These are phyloP conservation scores for Exobasidium rhododendri DNA, from an alignment of 1,284 basidiomycete genomes.

Conservation along the genomic window DNA sequence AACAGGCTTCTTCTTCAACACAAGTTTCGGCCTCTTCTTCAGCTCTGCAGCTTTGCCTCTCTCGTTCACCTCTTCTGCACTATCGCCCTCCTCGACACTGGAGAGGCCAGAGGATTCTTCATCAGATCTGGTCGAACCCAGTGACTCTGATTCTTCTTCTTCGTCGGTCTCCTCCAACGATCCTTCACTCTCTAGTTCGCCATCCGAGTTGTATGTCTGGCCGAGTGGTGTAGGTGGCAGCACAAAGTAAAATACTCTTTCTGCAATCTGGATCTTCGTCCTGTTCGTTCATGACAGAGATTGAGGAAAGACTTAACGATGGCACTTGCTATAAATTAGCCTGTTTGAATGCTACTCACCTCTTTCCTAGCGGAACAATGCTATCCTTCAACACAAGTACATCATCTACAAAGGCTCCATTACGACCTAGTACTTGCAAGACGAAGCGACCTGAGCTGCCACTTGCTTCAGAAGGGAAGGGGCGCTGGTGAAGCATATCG, in stretches of 20 bases:
- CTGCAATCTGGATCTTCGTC: constrained; percentile 97
- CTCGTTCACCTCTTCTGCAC: constrained; percentile 12
- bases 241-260: constrained; percentile 93
- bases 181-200: constrained; percentile 10
- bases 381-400: constrained; percentile 86
- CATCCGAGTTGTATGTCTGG: constrained; percentile 22
- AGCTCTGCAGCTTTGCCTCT: constrained; percentile 22
- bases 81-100: constrained; percentile 13
- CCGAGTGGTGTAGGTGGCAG: constrained; percentile 62
- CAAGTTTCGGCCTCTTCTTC: background rate
- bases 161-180: constrained; percentile 18
- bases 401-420: constrained; percentile 97
- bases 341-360: no score
- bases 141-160: constrained; percentile 33
- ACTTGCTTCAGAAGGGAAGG: background rate
- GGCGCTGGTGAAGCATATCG: constrained; percentile 1
- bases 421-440: constrained; percentile 84
- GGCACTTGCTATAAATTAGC: no score
- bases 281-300: no score
- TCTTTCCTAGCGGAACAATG: constrained; percentile 61
- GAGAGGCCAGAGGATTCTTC: constrained; percentile 11
- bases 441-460: constrained; percentile 71
- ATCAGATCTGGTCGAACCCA: constrained; percentile 30
- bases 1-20: constrained; percentile 1
- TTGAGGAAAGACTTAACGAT: no score